Conservation (phyloP, 257 asterid genomes). For the Forsythia viridissima region DNA sequence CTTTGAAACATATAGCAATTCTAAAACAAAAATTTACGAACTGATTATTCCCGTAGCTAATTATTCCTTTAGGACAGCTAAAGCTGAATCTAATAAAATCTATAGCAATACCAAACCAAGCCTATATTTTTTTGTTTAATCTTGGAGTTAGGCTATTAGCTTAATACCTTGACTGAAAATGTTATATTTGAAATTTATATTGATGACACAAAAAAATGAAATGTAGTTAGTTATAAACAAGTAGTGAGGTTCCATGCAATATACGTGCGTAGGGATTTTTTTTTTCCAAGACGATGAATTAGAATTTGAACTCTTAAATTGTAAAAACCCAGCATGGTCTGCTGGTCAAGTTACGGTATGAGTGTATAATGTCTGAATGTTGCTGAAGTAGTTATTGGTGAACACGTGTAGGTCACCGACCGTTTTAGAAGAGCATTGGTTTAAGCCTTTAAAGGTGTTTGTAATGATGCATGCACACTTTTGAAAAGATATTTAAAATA, state of each 20-base stretch:
- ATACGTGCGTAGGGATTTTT: not conserved
- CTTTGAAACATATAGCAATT: no score
- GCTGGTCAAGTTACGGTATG: no score
- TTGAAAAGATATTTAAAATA: not conserved
- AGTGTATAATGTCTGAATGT: not conserved
- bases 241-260: not conserved
- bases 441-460: not conserved
- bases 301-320: no score
- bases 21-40: no score
- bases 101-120: no score
- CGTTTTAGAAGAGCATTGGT: not conserved
- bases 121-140: not conserved
- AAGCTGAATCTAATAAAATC: no score
- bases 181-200: not conserved
- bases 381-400: not conserved
- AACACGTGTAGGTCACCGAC: not conserved
- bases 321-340: no score
- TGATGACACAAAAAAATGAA: not conserved
- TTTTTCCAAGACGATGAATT: not conserved
- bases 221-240: not conserved
- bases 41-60: no score
- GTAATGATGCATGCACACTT: not conserved
- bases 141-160: not conserved
- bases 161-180: not conserved
- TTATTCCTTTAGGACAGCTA: no score